phyloP scores from a whole-genome alignment of 495 filamentous ascomycete species.

The Tetracladium marchalianum region DNA sequence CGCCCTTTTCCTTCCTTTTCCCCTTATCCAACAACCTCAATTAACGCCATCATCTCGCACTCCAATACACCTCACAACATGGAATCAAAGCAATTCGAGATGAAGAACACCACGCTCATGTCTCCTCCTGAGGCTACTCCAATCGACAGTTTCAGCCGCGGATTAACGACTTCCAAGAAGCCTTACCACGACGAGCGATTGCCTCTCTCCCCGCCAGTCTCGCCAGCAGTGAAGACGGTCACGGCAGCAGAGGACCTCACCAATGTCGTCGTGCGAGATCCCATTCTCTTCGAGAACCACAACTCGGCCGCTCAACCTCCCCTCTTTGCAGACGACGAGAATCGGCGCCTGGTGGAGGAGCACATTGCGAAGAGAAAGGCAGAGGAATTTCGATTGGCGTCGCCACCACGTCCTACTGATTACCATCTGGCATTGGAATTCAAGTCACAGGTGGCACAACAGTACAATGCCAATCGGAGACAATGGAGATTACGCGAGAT shows the following conservation, averaged over 20 bases:
- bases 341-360: conserved; percentile 48
- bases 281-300: conserved; percentile 48
- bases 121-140: conserved; percentile 62
- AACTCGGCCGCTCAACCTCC: conserved; percentile 40
- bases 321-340: conserved; percentile 41
- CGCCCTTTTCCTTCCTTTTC: conserved; percentile 4
- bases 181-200: conserved; percentile 38
- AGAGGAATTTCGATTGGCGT: conserved; percentile 38
- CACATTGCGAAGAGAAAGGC: conserved; percentile 58
- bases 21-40: conserved; percentile 7
- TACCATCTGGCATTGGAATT: conserved; percentile 60
- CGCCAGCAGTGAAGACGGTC: conserved; percentile 45
- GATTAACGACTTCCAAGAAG: conserved; percentile 31
- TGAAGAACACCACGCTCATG: conserved; percentile 52
- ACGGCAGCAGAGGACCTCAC: conserved; percentile 31
- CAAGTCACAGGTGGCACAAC: conserved; percentile 50
- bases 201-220: conserved; percentile 63
- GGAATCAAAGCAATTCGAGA: conserved; percentile 9
- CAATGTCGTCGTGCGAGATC: conserved; percentile 37
- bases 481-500: conserved; percentile 56
- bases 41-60: conserved; percentile 10
- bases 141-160: conserved; percentile 47
- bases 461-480: conserved; percentile 46
- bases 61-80: conserved; percentile 11
- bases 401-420: conserved; percentile 59